Evolutionary conservation across 2,329 filamentous ascomycete species (phyloP).

Genomic region (Coniochaeta ligniaria): DNA sequence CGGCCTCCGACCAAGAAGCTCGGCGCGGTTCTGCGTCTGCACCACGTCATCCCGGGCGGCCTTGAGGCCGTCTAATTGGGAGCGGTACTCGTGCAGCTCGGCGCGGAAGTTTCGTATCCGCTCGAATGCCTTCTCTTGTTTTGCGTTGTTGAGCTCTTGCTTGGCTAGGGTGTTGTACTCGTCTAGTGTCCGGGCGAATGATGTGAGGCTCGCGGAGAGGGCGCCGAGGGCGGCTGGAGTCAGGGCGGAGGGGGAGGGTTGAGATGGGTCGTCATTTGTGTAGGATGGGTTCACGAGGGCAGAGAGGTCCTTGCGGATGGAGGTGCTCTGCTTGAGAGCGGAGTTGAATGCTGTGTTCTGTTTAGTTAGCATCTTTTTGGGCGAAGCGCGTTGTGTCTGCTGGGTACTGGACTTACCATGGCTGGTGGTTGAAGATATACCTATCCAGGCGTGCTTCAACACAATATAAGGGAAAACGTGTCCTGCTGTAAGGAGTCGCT

Average conservation of each 20-base stretch:
- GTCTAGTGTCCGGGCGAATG: conserved; percentile 84
- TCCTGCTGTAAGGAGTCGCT: not conserved
- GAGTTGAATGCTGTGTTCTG: conserved; percentile 84
- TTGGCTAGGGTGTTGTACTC: conserved; percentile 82
- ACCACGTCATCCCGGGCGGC: conserved; percentile 67
- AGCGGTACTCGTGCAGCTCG: conserved; percentile 74
- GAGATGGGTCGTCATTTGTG: conserved; percentile 13
- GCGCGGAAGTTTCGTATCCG: conserved; percentile 77
- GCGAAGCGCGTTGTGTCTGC: not conserved
- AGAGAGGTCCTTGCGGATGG: conserved; percentile 71
- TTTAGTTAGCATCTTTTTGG: not conserved
- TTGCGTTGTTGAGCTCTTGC: conserved; percentile 82
- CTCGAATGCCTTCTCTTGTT: conserved; percentile 85
- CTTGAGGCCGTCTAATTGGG: conserved; percentile 72
- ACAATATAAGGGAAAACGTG: not conserved
- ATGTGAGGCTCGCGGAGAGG: conserved; percentile 59
- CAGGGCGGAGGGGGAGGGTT: conserved; percentile 30
- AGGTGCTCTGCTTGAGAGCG: conserved; percentile 76
- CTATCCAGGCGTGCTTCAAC: not conserved
- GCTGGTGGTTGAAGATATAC: not conserved
- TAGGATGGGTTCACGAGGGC: conserved; percentile 42
- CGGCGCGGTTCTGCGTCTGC: conserved; percentile 60
- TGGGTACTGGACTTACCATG: not conserved
- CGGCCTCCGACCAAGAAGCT: conserved; percentile 78
- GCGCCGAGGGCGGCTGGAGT: conserved; percentile 54